These are phyloP conservation scores for Spizellomyces sp. DNA, from an alignment of 192 early-diverging fungal species.

Conservation along the genomic window DNA sequence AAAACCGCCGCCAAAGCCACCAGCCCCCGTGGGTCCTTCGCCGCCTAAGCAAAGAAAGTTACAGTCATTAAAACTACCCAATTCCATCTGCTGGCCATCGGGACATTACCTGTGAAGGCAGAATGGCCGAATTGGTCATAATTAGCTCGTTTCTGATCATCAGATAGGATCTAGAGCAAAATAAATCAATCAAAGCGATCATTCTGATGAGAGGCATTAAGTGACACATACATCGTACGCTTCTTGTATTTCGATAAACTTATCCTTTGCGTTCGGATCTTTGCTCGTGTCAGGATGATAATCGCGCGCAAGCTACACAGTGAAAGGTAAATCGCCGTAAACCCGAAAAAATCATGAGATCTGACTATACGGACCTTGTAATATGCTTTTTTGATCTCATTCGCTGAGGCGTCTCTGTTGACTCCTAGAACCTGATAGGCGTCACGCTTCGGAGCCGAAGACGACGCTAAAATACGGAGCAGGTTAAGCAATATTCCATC, in stretches of 20 bases:
- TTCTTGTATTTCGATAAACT: conserved; percentile 96
- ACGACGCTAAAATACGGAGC: background rate
- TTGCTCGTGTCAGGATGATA: conserved; percentile 99
- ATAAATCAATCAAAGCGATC: background rate
- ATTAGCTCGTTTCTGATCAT: conserved; percentile 85
- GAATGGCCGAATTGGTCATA: conserved; percentile 89
- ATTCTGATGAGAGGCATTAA: background rate
- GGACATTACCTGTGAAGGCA: conserved; percentile 10
- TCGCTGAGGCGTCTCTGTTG: conserved; percentile 69
- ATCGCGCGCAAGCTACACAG: conserved; percentile 82
- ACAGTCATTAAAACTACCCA: too few species aligned
- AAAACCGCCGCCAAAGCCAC: conserved; percentile 57
- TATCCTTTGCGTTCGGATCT: conserved; percentile 85
- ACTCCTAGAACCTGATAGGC: conserved; percentile 88
- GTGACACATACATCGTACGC: conserved; percentile 75
- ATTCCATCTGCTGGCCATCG: too few species aligned
- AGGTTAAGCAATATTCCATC: too few species aligned
- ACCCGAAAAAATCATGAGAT: background rate
- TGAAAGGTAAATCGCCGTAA: conserved; percentile 1
- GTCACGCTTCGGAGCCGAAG: conserved; percentile 59
- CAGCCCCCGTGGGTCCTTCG: conserved; percentile 40
- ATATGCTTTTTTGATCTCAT: conserved; percentile 97
- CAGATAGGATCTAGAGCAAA: conserved; percentile 71
- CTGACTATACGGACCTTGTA: conserved; percentile 64
- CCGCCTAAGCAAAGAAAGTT: conserved; percentile 14